A percentile compares a stretch with the other conserved stretches of the same genome.
Evolutionary conservation across 164 flowering plant genomes (phyloP).

Genomic region (Chloranthus sessilifolius): DNA sequence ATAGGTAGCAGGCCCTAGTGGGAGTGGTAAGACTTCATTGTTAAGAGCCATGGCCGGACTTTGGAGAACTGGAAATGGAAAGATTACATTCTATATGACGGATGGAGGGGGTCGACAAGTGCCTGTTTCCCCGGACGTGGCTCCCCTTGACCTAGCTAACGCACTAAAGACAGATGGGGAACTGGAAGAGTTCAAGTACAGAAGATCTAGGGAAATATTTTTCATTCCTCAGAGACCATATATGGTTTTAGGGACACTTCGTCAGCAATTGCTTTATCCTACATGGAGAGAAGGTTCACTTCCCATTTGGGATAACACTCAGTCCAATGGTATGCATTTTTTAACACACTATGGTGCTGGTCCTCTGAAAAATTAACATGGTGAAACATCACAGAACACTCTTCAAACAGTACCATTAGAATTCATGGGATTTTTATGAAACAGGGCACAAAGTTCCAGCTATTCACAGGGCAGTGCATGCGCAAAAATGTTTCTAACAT

Average conservation of each 20-base stretch:
- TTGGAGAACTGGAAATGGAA: conserved; percentile 81
- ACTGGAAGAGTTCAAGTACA: conserved; percentile 13
- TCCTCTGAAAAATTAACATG: background rate
- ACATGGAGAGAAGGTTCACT: conserved; percentile 52
- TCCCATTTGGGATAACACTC: conserved; percentile 19
- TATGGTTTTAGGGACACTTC: conserved; percentile 94
- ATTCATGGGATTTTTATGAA: too few relatives aligned
- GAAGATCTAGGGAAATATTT: conserved; percentile 42
- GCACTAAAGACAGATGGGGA: conserved; percentile 7
- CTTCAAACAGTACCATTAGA: too few relatives aligned
- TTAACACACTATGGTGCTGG: background rate
- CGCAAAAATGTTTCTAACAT: too few relatives aligned
- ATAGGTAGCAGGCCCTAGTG: conserved; percentile 93
- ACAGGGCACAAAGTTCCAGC: too few relatives aligned
- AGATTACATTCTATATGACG: conserved; percentile 51
- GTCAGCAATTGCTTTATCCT: conserved; percentile 94
- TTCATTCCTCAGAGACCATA: conserved; percentile 98
- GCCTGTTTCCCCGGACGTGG: conserved; percentile 18
- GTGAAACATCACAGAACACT: too few relatives aligned
- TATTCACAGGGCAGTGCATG: too few relatives aligned
- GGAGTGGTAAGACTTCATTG: conserved; percentile 93
- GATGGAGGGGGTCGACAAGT: conserved; percentile 24
- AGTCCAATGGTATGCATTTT: conserved; percentile 42
- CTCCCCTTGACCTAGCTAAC: conserved; percentile 20
- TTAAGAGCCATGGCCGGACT: conserved; percentile 95